Evolutionary conservation across 148 eudicot genomes (phyloP), one percentile per base, ranked within the genome.

Genomic region (Chenopodium formosanum): DNA sequence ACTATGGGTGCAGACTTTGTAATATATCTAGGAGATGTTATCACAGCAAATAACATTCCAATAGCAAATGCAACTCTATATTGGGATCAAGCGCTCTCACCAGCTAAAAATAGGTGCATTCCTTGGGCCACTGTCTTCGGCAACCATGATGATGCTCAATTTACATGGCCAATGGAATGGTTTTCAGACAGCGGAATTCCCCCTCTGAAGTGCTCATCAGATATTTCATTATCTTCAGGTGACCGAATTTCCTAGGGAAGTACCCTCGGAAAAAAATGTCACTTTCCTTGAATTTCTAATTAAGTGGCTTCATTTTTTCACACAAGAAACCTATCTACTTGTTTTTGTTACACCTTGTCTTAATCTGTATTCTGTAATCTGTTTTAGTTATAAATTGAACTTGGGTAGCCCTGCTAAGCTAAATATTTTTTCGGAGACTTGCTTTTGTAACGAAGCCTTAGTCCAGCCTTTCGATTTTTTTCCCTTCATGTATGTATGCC

Each of bases 101-200:
- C 97, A 46, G 86, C 97, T 53, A 89, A 90, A 86, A 83, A 82
- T 20, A 89, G 93, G 84, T 89, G 90, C 50, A 92, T 94, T 79
- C 97, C 97, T 27, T 95, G 91, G 94, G 93, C 94, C 1, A 89
- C 83, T 81, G 84, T 93, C 9, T 95, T 93, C 56, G 99, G 99
- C 37, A 95, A 95, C 87, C 99, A 95, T 78, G 99, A 93, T 44
- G 97, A 95, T 86, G 97, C 97, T 23, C 82, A 85, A 44, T 95
- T 95, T 83, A 91, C 80, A 85, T 95, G 99, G 99, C 99, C 99
- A 4, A 75, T 83, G 40, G 94, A 92, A 31, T 95, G 99, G 99
- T 93, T 95, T 87, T 91, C 97, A 25, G 82, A 79, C 17, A 40
- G 80, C 9, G 97, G 96, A n/a, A 84, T 93, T 73, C 99, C 99